Base-by-base conservation (phyloP, 768 basidiomycete species). In the Boletus patriciae region DNA sequence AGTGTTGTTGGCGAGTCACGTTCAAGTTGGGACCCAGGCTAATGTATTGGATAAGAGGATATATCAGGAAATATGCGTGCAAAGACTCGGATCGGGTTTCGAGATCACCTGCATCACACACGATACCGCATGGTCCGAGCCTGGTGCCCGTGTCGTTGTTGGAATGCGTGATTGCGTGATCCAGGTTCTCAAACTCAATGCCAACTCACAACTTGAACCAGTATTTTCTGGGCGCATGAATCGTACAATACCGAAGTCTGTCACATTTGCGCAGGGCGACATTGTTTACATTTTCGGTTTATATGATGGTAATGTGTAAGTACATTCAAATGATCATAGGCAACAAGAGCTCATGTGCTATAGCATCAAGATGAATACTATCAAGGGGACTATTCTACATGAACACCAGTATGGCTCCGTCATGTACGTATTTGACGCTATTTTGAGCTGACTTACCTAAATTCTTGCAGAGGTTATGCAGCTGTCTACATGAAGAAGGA, bases 11-110 rank as follows among this genome's bases (percentile, higher is more conserved):
- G n/a, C 2, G 16, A 3, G 4, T 38, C 6, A 27, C 25, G 10
- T 27, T 27, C 25, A 27, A 27, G 25, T 29, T 3, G 27, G 16
- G 18, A 27, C 6, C 27, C 27, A 10, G n/a, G 25, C 48, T 37
- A 36, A 49, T 6, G 8, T 10, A 9, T 36, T 29, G n/a, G 23
- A 31, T 5, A 31, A 59, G 54, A 58, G 42, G 40, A 29, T 42
- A 4, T 62, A 37, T 44, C 61, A 62, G 34, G 47, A 62, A 34
- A 56, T 60, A 8, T 62, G 61, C 11, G 27, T 12, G 13, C 34
- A 34, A 29, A 36, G 54, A 10, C 58, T 62, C 7, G 54, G 60
- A 4, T 43, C 25, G 1, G 53, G 60, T 4, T 50, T 59, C 23
- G 50, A 61, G 41, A 55, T 61, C 21, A 59, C 57, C 18, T 61